phyloP scores from a whole-genome alignment of 2,329 filamentous ascomycete species.

The Botrytis squamosa region DNA sequence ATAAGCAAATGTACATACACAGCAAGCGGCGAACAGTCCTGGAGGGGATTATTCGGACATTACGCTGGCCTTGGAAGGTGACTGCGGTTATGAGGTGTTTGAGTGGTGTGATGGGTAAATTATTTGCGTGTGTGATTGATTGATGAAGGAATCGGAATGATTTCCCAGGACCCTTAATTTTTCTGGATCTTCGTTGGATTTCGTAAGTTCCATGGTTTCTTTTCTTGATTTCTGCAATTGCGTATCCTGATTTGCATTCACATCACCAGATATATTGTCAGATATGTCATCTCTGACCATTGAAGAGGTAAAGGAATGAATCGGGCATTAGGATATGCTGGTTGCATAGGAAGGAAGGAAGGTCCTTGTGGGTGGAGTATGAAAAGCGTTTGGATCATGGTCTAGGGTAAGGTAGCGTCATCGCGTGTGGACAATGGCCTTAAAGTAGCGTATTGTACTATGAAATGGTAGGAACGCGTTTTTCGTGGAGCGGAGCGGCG shows the following conservation, averaged over 20 bases:
- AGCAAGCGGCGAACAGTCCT: not conserved
- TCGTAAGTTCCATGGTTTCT: constrained; percentile 1
- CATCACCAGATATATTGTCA: not conserved
- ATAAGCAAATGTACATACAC: not conserved
- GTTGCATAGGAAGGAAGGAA: not conserved
- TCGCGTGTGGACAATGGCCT: constrained; percentile 1
- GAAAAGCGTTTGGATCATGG: not conserved
- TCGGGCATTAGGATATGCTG: not conserved
- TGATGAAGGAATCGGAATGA: not conserved
- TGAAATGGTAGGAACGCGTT: not conserved
- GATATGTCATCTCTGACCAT: constrained; percentile 5
- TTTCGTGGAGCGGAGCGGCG: constrained; percentile 7
- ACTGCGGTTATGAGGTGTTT: not conserved
- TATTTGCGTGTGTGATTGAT: not conserved
- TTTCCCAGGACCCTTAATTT: constrained; percentile 7
- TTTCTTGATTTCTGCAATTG: not conserved
- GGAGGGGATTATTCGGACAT: constrained; percentile 10
- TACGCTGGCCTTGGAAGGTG: not conserved
- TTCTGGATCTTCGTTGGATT: not conserved
- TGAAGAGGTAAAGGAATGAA: not conserved
- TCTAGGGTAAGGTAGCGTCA: not conserved
- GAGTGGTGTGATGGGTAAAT: not conserved
- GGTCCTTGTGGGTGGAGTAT: not conserved
- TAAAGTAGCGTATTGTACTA: not conserved
- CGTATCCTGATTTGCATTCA: not conserved